Evolutionary conservation across 345 rosid genomes (phyloP).

Genomic region (Eucalyptus dawsonii): DNA sequence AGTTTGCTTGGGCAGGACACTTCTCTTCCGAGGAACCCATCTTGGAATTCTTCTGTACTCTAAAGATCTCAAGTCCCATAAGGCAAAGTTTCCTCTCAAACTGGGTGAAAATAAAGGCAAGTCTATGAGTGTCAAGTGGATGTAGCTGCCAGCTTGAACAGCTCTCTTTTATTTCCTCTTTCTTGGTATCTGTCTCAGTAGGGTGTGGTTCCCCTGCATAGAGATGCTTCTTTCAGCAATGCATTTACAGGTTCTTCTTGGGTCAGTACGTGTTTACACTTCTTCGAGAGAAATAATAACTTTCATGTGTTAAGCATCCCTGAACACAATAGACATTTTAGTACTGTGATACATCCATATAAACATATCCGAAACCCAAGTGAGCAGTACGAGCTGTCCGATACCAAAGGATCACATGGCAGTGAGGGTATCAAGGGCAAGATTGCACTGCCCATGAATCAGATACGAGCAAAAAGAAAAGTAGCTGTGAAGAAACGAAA

Average conservation of each 20-base stretch:
- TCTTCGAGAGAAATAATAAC: too few species aligned
- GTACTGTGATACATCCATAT: background rate
- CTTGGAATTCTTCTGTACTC: background rate
- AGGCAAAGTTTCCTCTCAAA: background rate
- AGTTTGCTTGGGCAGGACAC: slow-evolving; percentile 23
- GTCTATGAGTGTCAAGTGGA: background rate
- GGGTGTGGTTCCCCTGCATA: background rate
- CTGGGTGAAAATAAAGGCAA: background rate
- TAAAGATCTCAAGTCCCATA: background rate
- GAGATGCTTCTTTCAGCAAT: background rate
- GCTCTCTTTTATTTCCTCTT: background rate
- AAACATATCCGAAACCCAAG: background rate
- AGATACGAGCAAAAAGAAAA: too few species aligned
- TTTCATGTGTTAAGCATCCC: background rate
- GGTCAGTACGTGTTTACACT: background rate
- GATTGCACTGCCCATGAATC: too few species aligned
- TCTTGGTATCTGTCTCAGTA: too few species aligned
- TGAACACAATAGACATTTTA: background rate
- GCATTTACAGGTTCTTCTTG: background rate
- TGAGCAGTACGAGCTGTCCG: background rate
- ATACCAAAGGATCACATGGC: too few species aligned
- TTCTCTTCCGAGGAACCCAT: background rate
- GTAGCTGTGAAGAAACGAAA: too few species aligned
- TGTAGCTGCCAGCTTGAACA: background rate
- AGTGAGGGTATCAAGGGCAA: too few species aligned